Evolutionary conservation across 352 stramenopile species (phyloP).

Genomic region (Globisporangium cylindrosporum): DNA sequence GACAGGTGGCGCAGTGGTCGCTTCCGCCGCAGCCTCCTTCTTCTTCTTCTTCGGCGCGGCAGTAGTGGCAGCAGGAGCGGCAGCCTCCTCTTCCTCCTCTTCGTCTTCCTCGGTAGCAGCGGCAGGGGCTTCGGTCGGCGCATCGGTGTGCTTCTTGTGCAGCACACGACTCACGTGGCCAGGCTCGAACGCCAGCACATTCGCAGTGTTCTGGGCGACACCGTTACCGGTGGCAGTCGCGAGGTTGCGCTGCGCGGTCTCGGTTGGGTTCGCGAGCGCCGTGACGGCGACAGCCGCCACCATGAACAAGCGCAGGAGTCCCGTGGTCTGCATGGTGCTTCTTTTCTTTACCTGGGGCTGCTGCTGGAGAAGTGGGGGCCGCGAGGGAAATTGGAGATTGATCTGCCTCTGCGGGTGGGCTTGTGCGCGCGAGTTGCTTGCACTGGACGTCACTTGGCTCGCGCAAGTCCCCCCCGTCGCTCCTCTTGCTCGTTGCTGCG

Average conservation of each 20-base stretch:
- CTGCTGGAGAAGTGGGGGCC: constrained; percentile 15
- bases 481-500: neutral
- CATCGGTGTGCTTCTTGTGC: constrained; percentile 20
- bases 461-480: constrained; percentile 8
- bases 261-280: constrained; percentile 28
- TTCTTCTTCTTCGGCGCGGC: constrained; percentile 22
- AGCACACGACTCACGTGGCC: constrained; percentile 34
- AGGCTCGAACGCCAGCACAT: constrained; percentile 20
- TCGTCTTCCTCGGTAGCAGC: constrained; percentile 22
- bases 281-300: constrained; percentile 46
- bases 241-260: constrained; percentile 18
- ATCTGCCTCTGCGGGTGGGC: constrained; percentile 1
- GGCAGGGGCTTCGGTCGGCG: neutral
- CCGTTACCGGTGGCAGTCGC: constrained; percentile 7
- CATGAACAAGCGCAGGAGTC: constrained; percentile 49
- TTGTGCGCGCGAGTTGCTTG: constrained; percentile 1
- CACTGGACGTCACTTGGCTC: constrained; percentile 20
- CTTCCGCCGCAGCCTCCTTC: constrained; percentile 27
- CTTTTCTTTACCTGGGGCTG: constrained; percentile 10
- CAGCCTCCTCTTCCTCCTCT: constrained; percentile 10
- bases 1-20: constrained; percentile 28
- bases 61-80: constrained; percentile 1
- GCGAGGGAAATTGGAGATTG: constrained; percentile 55
- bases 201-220: constrained; percentile 17
- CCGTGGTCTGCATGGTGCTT: constrained; percentile 52